Conservation (phyloP, 352 stramenopile genomes). For the Elongisporangium undulatum region DNA sequence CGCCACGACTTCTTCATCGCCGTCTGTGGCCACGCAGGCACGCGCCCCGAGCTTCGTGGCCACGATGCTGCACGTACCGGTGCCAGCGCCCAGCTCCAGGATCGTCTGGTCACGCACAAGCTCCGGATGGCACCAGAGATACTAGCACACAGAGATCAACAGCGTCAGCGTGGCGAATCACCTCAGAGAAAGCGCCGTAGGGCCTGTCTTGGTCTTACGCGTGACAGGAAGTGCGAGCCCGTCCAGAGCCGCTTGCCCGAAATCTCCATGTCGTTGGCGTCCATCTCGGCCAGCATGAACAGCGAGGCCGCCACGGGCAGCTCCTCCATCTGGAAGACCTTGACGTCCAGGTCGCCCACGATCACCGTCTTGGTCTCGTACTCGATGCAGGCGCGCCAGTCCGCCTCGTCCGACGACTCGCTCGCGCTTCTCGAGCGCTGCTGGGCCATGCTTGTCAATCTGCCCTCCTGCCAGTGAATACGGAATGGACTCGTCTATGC, state of each 20-base stretch:
- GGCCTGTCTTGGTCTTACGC: constrained; percentile 18
- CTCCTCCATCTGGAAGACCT: constrained; percentile 60
- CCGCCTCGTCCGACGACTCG: constrained; percentile 26
- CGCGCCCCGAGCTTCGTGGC: constrained; percentile 44
- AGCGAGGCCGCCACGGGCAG: constrained; percentile 45
- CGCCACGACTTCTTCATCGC: constrained; percentile 56
- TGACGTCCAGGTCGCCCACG: constrained; percentile 34
- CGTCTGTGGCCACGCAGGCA: constrained; percentile 55
- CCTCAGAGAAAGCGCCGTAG: constrained; percentile 2
- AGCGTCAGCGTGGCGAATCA: constrained; percentile 5
- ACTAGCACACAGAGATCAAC: constrained; percentile 15
- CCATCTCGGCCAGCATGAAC: constrained; percentile 62
- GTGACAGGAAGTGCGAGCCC: constrained; percentile 57
- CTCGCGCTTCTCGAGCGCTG: not conserved
- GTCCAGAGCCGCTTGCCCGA: constrained; percentile 75
- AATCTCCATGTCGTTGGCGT: constrained; percentile 63
- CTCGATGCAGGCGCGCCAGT: constrained; percentile 51
- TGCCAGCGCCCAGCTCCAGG: constrained; percentile 69
- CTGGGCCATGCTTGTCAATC: not conserved
- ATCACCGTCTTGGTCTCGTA: constrained; percentile 45
- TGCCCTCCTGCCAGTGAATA: not conserved
- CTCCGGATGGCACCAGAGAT: constrained; percentile 40
- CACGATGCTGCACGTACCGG: constrained; percentile 67
- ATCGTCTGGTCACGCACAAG: constrained; percentile 42
- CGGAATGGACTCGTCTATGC: not conserved